Percentiles rank a stretch among this genome's conserved stretches.
Conservation (phyloP, 225 moss, liverwort and hornwort genomes). For the Bryoerythrophyllum caledonicum region DNA sequence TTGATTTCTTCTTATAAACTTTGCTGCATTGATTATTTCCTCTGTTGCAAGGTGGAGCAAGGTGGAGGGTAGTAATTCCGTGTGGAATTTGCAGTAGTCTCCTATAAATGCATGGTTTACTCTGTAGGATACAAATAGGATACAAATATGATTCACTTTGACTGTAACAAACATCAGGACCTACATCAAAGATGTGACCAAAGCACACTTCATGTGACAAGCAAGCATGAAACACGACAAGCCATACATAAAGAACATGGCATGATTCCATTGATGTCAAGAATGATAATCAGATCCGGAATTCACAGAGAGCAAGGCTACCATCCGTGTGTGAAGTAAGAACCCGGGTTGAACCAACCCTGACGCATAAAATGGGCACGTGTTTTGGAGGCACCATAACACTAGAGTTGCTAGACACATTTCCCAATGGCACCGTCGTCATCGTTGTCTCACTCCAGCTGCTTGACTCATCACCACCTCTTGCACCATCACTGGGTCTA, state of each 20-base stretch:
- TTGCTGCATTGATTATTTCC: too few relatives aligned
- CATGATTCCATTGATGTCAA: background rate
- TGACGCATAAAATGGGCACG: conserved; percentile 47
- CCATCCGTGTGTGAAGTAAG: conserved; percentile 61
- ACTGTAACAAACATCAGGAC: background rate
- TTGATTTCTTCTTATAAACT: too few relatives aligned
- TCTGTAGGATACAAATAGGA: too few relatives aligned
- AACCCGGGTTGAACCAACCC: conserved; percentile 48
- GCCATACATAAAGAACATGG: background rate
- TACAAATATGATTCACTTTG: background rate
- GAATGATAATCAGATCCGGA: conserved; percentile 18
- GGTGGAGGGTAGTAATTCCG: too few relatives aligned
- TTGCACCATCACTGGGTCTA: conserved; percentile 23
- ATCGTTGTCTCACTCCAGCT: conserved; percentile 10
- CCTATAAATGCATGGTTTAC: too few relatives aligned
- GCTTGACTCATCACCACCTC: conserved; percentile 10
- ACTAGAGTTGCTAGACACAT: conserved; percentile 18
- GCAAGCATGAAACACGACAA: background rate
- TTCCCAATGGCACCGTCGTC: background rate
- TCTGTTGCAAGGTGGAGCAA: too few relatives aligned
- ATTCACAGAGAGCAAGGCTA: conserved; percentile 44
- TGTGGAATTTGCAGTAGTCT: too few relatives aligned
- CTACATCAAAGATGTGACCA: background rate
- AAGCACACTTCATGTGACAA: background rate
- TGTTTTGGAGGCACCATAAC: conserved; percentile 21